Conservation (phyloP, 176 grass and related monocot genomes). For the Rhipidocladum racemiflorum region DNA sequence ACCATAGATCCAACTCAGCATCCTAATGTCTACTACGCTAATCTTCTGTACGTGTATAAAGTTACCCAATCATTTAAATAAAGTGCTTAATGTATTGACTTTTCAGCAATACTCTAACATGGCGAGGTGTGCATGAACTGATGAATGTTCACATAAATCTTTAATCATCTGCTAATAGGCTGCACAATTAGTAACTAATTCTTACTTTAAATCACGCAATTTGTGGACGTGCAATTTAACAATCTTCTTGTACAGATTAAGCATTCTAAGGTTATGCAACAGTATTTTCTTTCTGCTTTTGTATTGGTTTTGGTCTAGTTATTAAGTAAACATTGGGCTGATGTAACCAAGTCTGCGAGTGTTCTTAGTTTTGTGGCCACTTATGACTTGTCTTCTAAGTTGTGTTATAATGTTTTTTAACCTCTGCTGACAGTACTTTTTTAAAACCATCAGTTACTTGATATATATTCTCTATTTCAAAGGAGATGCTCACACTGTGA, state of each 20-base stretch:
- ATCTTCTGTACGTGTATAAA: background rate
- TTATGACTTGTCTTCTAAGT: background rate
- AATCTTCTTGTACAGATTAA: conserved; percentile 1
- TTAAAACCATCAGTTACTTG: conserved; percentile 9
- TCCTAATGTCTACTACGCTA: too few species aligned
- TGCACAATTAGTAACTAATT: background rate
- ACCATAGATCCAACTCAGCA: too few species aligned
- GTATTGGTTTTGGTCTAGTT: background rate
- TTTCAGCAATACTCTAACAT: background rate
- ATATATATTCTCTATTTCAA: conserved; percentile 15
- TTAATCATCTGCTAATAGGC: background rate
- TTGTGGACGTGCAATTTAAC: background rate
- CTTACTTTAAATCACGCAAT: background rate
- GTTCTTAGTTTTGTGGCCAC: background rate
- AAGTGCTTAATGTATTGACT: background rate
- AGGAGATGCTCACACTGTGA: background rate
- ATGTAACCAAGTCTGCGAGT: background rate
- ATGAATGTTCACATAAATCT: conserved; percentile 10
- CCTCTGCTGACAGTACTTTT: too few species aligned
- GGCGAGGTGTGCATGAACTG: background rate
- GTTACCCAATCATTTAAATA: background rate
- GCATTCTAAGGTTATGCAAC: background rate
- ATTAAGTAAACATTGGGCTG: background rate
- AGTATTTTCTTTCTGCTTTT: background rate
- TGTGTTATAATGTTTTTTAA: background rate